Evolutionary conservation across 371 early-diverging fungal genomes (phyloP).

Genomic region (Apophysomyces ossiformis): DNA sequence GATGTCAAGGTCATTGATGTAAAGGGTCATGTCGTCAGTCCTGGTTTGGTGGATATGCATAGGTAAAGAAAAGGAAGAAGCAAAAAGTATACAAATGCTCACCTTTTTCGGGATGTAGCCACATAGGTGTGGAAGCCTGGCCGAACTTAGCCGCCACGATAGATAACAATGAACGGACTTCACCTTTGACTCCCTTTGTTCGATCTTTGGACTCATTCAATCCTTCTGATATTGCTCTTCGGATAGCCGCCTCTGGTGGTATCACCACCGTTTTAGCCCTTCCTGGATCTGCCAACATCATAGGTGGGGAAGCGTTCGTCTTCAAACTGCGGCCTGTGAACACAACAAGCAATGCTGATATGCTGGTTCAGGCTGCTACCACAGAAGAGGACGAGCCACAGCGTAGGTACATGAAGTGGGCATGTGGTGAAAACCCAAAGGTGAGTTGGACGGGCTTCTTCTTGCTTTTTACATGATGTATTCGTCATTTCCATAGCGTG

Average conservation of each 20-base stretch:
- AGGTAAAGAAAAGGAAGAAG: conserved; percentile 44
- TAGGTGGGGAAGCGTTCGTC: conserved; percentile 78
- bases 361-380: conserved; percentile 62
- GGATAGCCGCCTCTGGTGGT: conserved; percentile 72
- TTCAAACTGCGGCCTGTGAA: conserved; percentile 61
- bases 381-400: conserved; percentile 26
- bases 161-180: conserved; percentile 73
- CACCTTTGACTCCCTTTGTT: conserved; percentile 62
- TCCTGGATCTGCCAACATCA: conserved; percentile 75
- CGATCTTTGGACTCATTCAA: conserved; percentile 64
- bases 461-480: not conserved
- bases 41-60: conserved; percentile 81
- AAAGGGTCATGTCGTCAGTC: conserved; percentile 67
- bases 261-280: conserved; percentile 74
- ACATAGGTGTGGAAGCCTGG: conserved; percentile 67
- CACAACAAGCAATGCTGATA: conserved; percentile 63
- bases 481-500: not conserved
- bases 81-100: not conserved
- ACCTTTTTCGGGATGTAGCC: conserved; percentile 31
- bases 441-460: not conserved
- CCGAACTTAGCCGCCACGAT: conserved; percentile 54
- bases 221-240: conserved; percentile 65
- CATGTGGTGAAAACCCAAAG: conserved; percentile 84
- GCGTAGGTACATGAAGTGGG: conserved; percentile 82
- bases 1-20: conserved; percentile 58